Conservation (phyloP, 2,329 filamentous ascomycete species). For the Pseudogymnoascus sp. region DNA sequence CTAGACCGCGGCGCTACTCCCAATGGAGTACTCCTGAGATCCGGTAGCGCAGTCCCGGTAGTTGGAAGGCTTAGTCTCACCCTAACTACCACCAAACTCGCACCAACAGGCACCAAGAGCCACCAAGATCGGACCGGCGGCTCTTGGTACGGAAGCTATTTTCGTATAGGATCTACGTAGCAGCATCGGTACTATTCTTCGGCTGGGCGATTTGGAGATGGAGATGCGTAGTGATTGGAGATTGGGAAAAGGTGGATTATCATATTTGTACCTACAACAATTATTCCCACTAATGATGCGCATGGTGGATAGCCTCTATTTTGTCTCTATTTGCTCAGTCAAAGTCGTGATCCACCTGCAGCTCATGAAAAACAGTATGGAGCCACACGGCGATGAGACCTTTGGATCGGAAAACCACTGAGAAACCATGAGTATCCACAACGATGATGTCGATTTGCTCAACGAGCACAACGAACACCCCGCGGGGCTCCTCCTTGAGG, state of each 20-base stretch:
- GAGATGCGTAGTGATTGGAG: neutral
- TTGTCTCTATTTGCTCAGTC: neutral
- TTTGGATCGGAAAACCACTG: neutral
- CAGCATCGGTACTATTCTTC: neutral
- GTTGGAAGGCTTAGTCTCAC: constrained; percentile 6
- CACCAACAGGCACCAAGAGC: neutral
- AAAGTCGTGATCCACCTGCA: neutral
- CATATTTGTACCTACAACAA: neutral
- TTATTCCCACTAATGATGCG: neutral
- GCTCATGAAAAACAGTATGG: neutral
- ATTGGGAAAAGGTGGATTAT: neutral
- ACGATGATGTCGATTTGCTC: neutral
- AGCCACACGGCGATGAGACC: neutral
- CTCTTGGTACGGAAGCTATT: neutral
- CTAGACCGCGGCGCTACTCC: neutral
- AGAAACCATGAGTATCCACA: neutral
- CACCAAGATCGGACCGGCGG: neutral
- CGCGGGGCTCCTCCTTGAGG: neutral
- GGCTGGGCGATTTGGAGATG: neutral
- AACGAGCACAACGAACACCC: neutral
- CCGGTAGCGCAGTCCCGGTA: neutral
- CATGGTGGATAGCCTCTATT: neutral
- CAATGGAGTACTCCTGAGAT: neutral
- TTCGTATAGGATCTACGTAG: neutral
- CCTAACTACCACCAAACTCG: neutral